Base-by-base conservation (phyloP, 768 basidiomycete species). In the Boletus rubropictus region DNA sequence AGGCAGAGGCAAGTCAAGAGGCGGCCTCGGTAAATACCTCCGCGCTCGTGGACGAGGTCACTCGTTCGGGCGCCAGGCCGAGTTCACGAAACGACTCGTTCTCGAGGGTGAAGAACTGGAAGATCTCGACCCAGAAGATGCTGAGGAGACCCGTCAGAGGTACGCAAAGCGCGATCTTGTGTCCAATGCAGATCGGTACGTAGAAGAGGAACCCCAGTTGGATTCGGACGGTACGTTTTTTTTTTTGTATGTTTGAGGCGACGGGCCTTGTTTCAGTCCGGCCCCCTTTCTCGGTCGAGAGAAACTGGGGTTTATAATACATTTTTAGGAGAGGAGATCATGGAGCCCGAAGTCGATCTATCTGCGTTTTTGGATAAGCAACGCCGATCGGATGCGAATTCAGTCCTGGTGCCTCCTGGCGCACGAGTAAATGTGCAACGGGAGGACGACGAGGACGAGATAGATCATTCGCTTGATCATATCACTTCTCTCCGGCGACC, bases 291-390 rank as follows among this genome's bases (percentile, higher is more conserved):
- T 12, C 25, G 8, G 11, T 7, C 12, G n/a, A 27, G 12, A 22
- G 9, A 14, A 18, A 6, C n/a, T 24, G 24, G 42, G 25, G 39
- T 28, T 21, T 18, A 38, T 17, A n/a, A 29, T 10, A 4, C 14
- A 28, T 50, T 39, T 22, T 11, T 52, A 84, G 85, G 86, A 4
- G 82, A 87, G 63, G 80, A 76, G 7, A 71, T 78, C 12, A 61
- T 73, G 0, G 86, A 88, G 48, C 84, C 84, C 4, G 85, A 89
- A 59, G 74, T 89, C 7, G 86, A 90, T 65, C 57, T 90, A 1
- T 77, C 84, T 0, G 49, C 69, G 0, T 86, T 90, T 54, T 70
- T 89, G 29, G 82, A 79, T 49, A 76, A 69, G 46, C 87, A 89
- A 55, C 70, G 74, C 41, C 60, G 77, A 33, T 71, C 73, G 1